Percentiles rank a stretch among this genome's conserved stretches.
Conservation (phyloP, 75 land plant genomes). For the Ceratopteris richardii region DNA sequence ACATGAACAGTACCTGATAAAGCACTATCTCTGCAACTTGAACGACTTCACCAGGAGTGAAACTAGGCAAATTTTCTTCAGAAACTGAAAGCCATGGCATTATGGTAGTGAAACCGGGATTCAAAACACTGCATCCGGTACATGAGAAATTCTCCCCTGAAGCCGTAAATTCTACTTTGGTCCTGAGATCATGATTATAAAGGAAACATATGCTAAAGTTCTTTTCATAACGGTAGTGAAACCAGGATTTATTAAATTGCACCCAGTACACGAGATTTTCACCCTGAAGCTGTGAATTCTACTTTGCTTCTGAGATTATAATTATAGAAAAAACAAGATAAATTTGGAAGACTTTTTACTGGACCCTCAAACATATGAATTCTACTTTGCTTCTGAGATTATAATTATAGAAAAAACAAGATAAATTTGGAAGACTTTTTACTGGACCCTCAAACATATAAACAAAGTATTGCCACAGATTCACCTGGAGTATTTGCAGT, state of each 20-base stretch:
- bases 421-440: too few relatives aligned
- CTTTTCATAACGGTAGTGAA: conserved; percentile 80
- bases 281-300: conserved; percentile 60
- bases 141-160: conserved; percentile 71
- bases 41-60: conserved; percentile 56
- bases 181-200: conserved; percentile 36
- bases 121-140: conserved; percentile 49
- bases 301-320: conserved; percentile 69
- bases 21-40: conserved; percentile 63
- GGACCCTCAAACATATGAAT: conserved; percentile 57
- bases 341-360: too few relatives aligned
- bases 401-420: conserved; percentile 8
- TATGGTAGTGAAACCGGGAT: conserved; percentile 76
- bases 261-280: conserved; percentile 56
- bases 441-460: conserved; percentile 50
- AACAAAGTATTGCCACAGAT: too few relatives aligned
- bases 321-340: conserved; percentile 10
- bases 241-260: conserved; percentile 50
- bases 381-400: conserved; percentile 74
- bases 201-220: too few relatives aligned
- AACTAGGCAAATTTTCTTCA: conserved; percentile 72
- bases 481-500: conserved; percentile 84
- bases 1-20: conserved; percentile 45
- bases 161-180: conserved; percentile 54
- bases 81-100: conserved; percentile 92